These are phyloP conservation scores for Conidiobolus incongruus DNA, from an alignment of 371 early-diverging fungal species.

Conservation along the genomic window DNA sequence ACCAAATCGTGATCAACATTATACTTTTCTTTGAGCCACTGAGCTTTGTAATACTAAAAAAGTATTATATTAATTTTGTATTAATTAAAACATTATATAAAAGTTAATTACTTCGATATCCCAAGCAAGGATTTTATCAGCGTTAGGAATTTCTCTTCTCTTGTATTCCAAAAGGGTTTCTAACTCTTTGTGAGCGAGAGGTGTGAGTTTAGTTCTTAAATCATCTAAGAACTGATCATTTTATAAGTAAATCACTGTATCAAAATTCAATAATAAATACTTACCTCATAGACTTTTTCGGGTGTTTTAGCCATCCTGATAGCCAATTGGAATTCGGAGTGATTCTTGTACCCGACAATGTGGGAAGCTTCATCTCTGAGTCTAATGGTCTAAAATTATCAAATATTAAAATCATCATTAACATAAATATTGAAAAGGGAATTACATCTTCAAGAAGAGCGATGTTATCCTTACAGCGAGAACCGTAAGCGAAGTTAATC, in stretches of 20 bases:
- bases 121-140: neutral
- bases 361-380: slow-evolving; percentile 12
- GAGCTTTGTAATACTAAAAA: slow-evolving; percentile 8
- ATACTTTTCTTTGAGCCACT: neutral
- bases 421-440: neutral
- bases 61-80: slow-evolving; percentile 49
- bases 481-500: slow-evolving; percentile 21
- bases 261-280: neutral
- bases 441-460: slow-evolving; percentile 15
- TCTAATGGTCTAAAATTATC: slow-evolving; percentile 5
- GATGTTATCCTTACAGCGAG: slow-evolving; percentile 33
- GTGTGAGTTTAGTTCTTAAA: slow-evolving; percentile 25
- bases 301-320: slow-evolving; percentile 69
- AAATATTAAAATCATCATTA: neutral
- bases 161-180: slow-evolving; percentile 26
- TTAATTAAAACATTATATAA: slow-evolving; percentile 14
- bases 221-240: slow-evolving; percentile 29
- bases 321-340: slow-evolving; percentile 50
- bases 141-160: slow-evolving; percentile 9
- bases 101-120: neutral
- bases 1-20: slow-evolving; percentile 6
- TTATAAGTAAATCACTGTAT: no score
- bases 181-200: slow-evolving; percentile 32
- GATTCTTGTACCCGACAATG: slow-evolving; percentile 48
- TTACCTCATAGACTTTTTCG: slow-evolving; percentile 13